Conservation (phyloP, 2,329 filamentous ascomycete genomes). For the Lachnellula occidentalis region DNA sequence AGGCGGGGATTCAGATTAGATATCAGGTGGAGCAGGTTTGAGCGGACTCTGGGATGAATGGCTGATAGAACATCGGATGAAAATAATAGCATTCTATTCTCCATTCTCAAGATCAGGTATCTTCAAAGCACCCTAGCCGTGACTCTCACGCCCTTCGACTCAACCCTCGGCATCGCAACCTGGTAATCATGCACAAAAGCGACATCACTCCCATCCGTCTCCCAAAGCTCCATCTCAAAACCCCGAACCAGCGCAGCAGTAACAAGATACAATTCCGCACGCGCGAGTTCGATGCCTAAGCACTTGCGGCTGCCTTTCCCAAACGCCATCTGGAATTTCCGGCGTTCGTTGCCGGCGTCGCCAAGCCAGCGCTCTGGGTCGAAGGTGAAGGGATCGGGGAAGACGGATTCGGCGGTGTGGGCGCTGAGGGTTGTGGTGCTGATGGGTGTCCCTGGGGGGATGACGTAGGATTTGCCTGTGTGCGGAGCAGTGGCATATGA, state of each 20-base stretch:
- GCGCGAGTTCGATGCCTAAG: constrained; percentile 30
- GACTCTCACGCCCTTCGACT: constrained; percentile 1
- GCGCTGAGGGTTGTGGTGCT: constrained; percentile 13
- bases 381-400: constrained; percentile 19
- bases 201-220: constrained; percentile 7
- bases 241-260: background rate
- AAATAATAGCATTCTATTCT: no score
- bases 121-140: background rate
- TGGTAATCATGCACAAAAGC: constrained; percentile 6
- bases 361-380: constrained; percentile 37
- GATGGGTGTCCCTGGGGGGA: constrained; percentile 16
- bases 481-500: background rate
- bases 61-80: background rate
- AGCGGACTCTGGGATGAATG: background rate
- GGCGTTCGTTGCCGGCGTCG: constrained; percentile 14
- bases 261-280: constrained; percentile 12
- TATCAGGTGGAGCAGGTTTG: background rate
- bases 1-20: no score
- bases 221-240: constrained; percentile 10
- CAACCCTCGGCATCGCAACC: background rate
- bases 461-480: constrained; percentile 13
- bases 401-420: constrained; percentile 30
- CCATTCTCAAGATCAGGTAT: background rate
- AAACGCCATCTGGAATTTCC: constrained; percentile 35
- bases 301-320: constrained; percentile 37